These are phyloP conservation scores for Tolypocladium album DNA, from an alignment of 2,329 filamentous ascomycete genomes.

Conservation along the genomic window DNA sequence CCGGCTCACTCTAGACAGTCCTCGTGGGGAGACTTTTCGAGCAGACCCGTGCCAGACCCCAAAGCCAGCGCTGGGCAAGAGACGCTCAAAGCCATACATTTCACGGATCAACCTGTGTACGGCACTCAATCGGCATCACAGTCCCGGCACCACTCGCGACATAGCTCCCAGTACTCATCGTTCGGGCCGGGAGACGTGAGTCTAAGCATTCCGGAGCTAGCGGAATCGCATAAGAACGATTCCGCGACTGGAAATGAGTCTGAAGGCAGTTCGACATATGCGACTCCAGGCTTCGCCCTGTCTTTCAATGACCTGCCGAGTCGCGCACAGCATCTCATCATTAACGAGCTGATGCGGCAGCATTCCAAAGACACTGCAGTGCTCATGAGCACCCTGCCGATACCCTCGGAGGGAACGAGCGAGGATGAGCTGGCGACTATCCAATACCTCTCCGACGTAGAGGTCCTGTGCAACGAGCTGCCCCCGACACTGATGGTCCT, in stretches of 20 bases:
- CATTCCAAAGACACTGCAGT: constrained; percentile 64
- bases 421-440: constrained; percentile 59
- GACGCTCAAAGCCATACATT: constrained; percentile 52
- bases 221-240: constrained; percentile 25
- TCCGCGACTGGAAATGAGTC: constrained; percentile 12
- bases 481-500: constrained; percentile 71
- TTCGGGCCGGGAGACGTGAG: constrained; percentile 22
- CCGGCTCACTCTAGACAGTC: constrained; percentile 29
- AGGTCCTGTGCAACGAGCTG: constrained; percentile 65
- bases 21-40: constrained; percentile 49
- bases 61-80: constrained; percentile 41
- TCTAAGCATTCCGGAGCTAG: constrained; percentile 32
- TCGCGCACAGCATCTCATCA: constrained; percentile 72
- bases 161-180: constrained; percentile 22
- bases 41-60: constrained; percentile 51
- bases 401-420: constrained; percentile 67
- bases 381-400: constrained; percentile 73
- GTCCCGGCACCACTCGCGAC: constrained; percentile 24
- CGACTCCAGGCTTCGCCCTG: constrained; percentile 54
- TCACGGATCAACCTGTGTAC: constrained; percentile 31
- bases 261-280: constrained; percentile 33
- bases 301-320: constrained; percentile 82
- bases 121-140: constrained; percentile 14
- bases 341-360: constrained; percentile 71
- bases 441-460: constrained; percentile 65